These are phyloP conservation scores for Emiliania huxleyi DNA, from an alignment of 78 protist species.

Conservation along the genomic window DNA sequence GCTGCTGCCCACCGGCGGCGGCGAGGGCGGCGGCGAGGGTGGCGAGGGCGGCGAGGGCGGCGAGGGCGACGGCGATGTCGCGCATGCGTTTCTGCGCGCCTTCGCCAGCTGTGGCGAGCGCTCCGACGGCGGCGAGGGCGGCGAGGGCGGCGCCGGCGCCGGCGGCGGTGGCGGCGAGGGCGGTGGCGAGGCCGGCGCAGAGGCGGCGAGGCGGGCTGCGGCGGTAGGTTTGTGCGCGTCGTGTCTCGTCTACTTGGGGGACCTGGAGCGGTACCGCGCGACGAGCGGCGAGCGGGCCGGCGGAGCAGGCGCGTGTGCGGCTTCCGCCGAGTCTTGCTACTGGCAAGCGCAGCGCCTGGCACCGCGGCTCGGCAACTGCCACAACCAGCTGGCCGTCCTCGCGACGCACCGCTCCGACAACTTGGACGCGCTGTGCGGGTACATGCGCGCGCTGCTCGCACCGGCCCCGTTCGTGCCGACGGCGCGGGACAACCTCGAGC, in stretches of 20 bases:
- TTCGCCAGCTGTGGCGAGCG: background rate
- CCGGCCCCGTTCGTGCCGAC: background rate
- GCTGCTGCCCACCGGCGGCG: too few relatives aligned
- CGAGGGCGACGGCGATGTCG: background rate
- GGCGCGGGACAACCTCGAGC: background rate
- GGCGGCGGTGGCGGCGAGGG: background rate
- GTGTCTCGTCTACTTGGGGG: background rate
- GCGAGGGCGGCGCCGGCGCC: background rate
- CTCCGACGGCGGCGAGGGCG: background rate
- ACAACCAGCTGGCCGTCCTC: background rate
- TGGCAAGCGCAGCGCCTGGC: background rate
- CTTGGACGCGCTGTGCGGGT: background rate
- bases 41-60: background rate
- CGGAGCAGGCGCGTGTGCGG: background rate
- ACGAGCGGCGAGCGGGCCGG: background rate
- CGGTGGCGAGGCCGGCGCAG: background rate
- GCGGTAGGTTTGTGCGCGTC: background rate
- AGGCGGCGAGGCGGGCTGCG: background rate
- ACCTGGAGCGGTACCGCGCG: background rate
- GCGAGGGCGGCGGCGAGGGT: background rate
- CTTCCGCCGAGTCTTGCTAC: background rate
- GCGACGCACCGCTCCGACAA: background rate
- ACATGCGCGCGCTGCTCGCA: background rate
- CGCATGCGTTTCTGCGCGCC: background rate
- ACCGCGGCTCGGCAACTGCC: background rate